Percentiles rank a stretch among this genome's conserved stretches.
These are phyloP conservation scores for Pilasporangium apinafurcum DNA, from an alignment of 352 stramenopile species.

Conservation along the genomic window DNA sequence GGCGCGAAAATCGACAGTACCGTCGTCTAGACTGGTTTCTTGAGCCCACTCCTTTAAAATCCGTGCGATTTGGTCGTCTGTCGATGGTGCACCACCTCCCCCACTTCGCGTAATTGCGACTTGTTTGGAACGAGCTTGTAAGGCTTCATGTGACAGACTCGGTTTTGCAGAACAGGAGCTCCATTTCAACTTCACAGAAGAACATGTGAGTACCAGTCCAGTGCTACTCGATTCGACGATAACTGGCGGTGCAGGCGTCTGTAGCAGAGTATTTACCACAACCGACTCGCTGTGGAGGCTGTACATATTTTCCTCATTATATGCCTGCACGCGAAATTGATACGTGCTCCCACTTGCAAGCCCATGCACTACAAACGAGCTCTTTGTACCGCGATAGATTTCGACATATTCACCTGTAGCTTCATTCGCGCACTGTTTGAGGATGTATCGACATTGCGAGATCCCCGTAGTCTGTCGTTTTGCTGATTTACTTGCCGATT, in stretches of 20 bases:
- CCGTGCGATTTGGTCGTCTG: constrained; percentile 54
- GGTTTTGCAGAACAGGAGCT: constrained; percentile 22
- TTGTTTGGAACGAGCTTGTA: constrained; percentile 24
- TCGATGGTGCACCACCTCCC: constrained; percentile 7
- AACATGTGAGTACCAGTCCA: background rate
- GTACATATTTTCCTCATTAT: constrained; percentile 66
- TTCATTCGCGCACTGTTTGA: constrained; percentile 85
- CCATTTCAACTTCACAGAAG: constrained; percentile 53
- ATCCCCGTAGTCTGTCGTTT: constrained; percentile 7
- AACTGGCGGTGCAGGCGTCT: constrained; percentile 49
- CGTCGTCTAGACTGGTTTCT: constrained; percentile 71
- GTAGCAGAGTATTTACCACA: constrained; percentile 81
- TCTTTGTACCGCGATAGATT: constrained; percentile 70
- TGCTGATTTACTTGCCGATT: too few relatives aligned
- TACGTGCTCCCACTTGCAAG: constrained; percentile 81
- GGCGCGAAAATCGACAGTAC: constrained; percentile 57
- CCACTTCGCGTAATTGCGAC: constrained; percentile 15
- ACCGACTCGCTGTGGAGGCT: constrained; percentile 69
- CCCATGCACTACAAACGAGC: constrained; percentile 68
- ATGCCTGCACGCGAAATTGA: constrained; percentile 83
- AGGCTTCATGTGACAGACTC: constrained; percentile 42
- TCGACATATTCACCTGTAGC: constrained; percentile 77
- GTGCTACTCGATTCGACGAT: constrained; percentile 21
- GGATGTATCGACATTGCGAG: constrained; percentile 57
- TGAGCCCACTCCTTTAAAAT: constrained; percentile 85